These are phyloP conservation scores for Penicillium sp. DNA, from an alignment of 2,329 filamentous ascomycete genomes.

Conservation along the genomic window DNA sequence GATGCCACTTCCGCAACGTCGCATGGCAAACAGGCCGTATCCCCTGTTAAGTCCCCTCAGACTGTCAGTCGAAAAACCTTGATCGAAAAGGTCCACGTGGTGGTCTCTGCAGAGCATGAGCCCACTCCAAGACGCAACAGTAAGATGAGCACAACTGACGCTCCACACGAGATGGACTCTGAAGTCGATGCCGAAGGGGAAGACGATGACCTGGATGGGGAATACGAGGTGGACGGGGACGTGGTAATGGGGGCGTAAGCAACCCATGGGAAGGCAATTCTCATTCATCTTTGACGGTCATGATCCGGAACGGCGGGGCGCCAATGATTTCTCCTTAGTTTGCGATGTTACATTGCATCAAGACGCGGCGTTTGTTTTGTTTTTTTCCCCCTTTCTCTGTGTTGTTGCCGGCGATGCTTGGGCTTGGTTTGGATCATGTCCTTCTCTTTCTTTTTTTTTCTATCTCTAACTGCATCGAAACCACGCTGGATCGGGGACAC, in stretches of 20 bases:
- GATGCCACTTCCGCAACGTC: constrained; percentile 11
- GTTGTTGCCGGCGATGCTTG: background rate
- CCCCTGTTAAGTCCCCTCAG: constrained; percentile 12
- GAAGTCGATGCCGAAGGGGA: constrained; percentile 22
- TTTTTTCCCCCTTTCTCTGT: background rate
- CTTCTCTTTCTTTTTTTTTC: background rate
- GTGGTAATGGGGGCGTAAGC: constrained; percentile 28
- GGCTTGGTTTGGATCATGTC: background rate
- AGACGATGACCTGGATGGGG: constrained; percentile 22
- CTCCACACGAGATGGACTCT: constrained; percentile 16
- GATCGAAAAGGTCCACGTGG: constrained; percentile 21
- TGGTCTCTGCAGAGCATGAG: constrained; percentile 24
- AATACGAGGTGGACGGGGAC: constrained; percentile 22
- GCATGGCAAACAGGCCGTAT: constrained; percentile 8
- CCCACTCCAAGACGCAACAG: constrained; percentile 9
- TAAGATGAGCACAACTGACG: constrained; percentile 6
- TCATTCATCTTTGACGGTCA: background rate
- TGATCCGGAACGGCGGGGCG: background rate
- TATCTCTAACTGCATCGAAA: background rate
- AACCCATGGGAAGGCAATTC: background rate
- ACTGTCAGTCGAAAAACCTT: constrained; percentile 19
- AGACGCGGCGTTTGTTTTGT: constrained; percentile 19
- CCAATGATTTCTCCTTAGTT: background rate
- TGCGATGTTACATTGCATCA: constrained; percentile 19
- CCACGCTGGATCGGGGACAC: too few species aligned